These are phyloP conservation scores for Moesziomyces globuligerus DNA, from an alignment of 1,284 basidiomycete species.

Conservation along the genomic window DNA sequence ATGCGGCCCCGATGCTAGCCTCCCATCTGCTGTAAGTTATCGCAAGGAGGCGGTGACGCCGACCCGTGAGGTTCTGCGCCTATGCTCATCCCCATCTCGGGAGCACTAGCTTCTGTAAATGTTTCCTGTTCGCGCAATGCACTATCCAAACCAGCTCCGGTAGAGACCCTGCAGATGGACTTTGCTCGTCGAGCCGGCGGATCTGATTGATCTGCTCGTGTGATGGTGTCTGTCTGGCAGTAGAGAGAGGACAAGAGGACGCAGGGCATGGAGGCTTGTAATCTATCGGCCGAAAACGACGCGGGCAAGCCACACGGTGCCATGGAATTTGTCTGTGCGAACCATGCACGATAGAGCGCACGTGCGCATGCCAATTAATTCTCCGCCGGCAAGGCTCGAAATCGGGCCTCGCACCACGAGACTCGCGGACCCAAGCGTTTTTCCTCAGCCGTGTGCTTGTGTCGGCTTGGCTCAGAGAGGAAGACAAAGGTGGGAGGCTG, in stretches of 20 bases:
- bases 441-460: too few species aligned
- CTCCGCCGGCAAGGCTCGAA: conserved; percentile 11
- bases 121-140: not conserved
- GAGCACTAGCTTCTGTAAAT: not conserved
- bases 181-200: not conserved
- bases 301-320: not conserved
- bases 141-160: not conserved
- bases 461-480: too few species aligned
- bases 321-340: conserved; percentile 4
- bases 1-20: not conserved
- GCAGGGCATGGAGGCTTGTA: not conserved
- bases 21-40: not conserved
- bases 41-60: not conserved
- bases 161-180: not conserved
- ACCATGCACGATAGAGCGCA: conserved; percentile 40
- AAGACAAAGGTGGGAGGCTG: too few species aligned
- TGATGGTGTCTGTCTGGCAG: conserved; percentile 2
- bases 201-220: conserved; percentile 8
- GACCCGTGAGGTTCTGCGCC: too few species aligned
- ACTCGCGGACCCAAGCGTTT: too few species aligned
- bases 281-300: conserved; percentile 18
- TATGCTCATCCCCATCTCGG: not conserved
- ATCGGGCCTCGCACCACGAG: not conserved
- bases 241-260: not conserved
- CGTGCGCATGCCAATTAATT: conserved; percentile 25